Evolutionary conservation across 2,329 filamentous ascomycete genomes (phyloP).

Genomic region (Colletotrichum falcatum): DNA sequence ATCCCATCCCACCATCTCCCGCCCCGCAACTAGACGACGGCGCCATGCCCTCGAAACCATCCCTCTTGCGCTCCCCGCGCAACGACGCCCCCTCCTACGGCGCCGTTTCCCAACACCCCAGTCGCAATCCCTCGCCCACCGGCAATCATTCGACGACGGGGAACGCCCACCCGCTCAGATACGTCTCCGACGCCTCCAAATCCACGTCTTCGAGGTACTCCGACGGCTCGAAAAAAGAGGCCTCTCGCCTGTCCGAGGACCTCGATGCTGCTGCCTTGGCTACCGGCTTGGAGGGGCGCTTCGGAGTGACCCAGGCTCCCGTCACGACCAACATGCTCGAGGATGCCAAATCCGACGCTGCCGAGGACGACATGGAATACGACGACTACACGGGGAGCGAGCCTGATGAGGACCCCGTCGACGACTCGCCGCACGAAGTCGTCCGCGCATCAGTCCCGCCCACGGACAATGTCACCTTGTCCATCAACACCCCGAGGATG

Average conservation of each 20-base stretch:
- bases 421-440: conserved; percentile 82
- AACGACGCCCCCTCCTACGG: conserved; percentile 53
- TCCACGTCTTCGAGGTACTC: conserved; percentile 49
- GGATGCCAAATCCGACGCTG: conserved; percentile 46
- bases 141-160: conserved; percentile 50
- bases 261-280: conserved; percentile 64
- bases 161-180: conserved; percentile 50
- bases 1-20: conserved; percentile 15
- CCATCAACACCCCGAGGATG: conserved; percentile 90
- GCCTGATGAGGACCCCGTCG: conserved; percentile 64
- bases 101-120: conserved; percentile 52
- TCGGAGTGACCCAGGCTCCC: conserved; percentile 62
- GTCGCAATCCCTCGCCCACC: conserved; percentile 52
- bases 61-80: conserved; percentile 48
- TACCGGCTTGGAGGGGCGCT: conserved; percentile 65
- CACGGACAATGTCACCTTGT: conserved; percentile 80
- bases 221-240: conserved; percentile 48
- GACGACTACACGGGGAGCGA: conserved; percentile 51
- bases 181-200: conserved; percentile 50
- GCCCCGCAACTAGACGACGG: conserved; percentile 37
- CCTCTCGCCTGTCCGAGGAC: conserved; percentile 59
- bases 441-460: conserved; percentile 84
- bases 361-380: conserved; percentile 43
- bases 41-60: conserved; percentile 46
- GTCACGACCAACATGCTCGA: conserved; percentile 60